Evolutionary conservation across 1,139 yeast species (phyloP), one percentile per base, ranked within the genome.

Genomic region (Saccharomyces hybrid): DNA sequence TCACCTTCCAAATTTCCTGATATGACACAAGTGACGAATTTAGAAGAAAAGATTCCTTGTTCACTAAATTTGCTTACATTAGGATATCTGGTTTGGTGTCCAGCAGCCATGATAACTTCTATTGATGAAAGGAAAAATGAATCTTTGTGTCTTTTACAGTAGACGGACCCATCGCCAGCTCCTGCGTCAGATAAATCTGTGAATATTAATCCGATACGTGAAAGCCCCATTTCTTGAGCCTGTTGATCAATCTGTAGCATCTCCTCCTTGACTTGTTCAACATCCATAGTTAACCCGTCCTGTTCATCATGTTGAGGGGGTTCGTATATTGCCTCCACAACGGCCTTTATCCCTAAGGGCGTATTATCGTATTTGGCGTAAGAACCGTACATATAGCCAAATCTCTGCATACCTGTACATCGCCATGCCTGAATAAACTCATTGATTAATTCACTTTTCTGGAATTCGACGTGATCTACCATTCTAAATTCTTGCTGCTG

Each of bases 391-490:
- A 95, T 71, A 57, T 84, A 78, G 0, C 97, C 99, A 57, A 86
- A 79, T 64, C 99, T 78, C 71, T 95, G 99, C 16, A 81, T 75
- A 1, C 97, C 98, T 0, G 95, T 81, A 56, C 76, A 74, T 71
- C 99, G 82, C 99, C 99, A 93, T n/a, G 88, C 75, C 60, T 93
- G 95, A 56, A 95, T 88, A 70, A 95, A 93, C 46, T 79, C 76
- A 68, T 93, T 88, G 55, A 95, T 80, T 38, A 90, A 79, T 4
- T 76, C 75, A 49, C 90, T 81, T 57, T 81, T 82, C 20, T 90
- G 83, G 70, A 91, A 88, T 69, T 93, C 98, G 31, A 93, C 95
- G 73, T 95, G 98, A 70, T 95, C 99, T 20, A 95, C 96, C 96
- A 93, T 88, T 65, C 99, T 80, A 69, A 88, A 95, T 50, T 79